Percentiles rank a stretch among this genome's conserved stretches.
Conservation (phyloP, 305 asterid species). For the Fraxinus dipetala region DNA sequence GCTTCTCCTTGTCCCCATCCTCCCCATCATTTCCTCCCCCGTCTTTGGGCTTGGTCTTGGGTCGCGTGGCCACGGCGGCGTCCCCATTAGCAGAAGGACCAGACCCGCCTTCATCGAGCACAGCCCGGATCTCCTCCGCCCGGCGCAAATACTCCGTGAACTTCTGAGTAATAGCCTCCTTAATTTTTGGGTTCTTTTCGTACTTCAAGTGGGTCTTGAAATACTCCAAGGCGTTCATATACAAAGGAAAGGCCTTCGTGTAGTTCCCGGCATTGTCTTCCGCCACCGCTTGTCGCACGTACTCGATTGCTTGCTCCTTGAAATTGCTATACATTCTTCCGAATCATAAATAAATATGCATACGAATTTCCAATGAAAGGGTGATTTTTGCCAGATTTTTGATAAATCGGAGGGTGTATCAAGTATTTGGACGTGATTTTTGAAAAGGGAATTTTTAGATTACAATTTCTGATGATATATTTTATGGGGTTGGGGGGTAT, state of each 20-base stretch:
- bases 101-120: conserved; percentile 58
- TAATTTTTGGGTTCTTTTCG: conserved; percentile 65
- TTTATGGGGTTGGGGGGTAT: neutral
- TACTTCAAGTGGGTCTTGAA: conserved; percentile 64
- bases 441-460: neutral
- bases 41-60: conserved; percentile 56
- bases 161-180: conserved; percentile 65
- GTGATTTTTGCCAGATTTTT: neutral
- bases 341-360: conserved; percentile 8
- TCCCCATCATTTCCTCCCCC: conserved; percentile 48
- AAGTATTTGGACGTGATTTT: neutral
- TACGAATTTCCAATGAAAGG: neutral
- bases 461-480: neutral
- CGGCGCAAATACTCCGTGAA: conserved; percentile 67
- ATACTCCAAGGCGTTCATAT: conserved; percentile 71
- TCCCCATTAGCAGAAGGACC: conserved; percentile 57
- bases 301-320: conserved; percentile 74
- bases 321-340: conserved; percentile 62
- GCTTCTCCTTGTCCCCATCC: conserved; percentile 56
- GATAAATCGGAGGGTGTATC: conserved; percentile 8
- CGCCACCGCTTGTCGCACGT: conserved; percentile 60
- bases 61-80: conserved; percentile 57
- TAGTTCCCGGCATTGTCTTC: conserved; percentile 69
- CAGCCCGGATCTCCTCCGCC: conserved; percentile 69
- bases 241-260: conserved; percentile 62